Evolutionary conservation across 129 eudicot species (phyloP).

Genomic region (Mikania micrantha): DNA sequence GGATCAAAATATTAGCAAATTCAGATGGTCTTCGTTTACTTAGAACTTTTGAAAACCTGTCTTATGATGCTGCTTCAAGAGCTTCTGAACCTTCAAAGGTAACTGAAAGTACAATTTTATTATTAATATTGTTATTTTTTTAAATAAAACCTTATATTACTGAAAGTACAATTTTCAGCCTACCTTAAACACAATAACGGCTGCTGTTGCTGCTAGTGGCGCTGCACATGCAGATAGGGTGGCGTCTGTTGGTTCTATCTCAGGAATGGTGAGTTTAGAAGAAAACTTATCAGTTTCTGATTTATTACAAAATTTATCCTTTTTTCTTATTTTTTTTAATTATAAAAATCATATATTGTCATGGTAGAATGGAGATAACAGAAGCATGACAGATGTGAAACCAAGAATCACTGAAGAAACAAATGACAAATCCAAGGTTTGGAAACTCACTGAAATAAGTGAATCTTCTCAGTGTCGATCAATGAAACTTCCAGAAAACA

Average conservation of each 20-base stretch:
- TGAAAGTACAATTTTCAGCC: slow-evolving; percentile 40
- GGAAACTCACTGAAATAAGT: slow-evolving; percentile 34
- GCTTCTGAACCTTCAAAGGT: slow-evolving; percentile 57
- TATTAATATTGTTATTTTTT: background rate
- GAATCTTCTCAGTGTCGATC: slow-evolving; percentile 56
- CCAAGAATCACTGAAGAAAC: slow-evolving; percentile 25
- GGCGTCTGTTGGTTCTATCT: slow-evolving; percentile 44
- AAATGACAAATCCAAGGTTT: slow-evolving; percentile 25
- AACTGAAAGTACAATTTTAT: background rate
- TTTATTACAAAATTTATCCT: too few species aligned
- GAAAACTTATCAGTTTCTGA: background rate
- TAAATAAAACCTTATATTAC: background rate
- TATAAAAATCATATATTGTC: background rate
- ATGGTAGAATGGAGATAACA: slow-evolving; percentile 30
- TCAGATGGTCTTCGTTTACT: slow-evolving; percentile 37
- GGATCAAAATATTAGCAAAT: slow-evolving; percentile 51
- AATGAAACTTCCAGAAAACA: slow-evolving; percentile 38
- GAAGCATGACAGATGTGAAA: slow-evolving; percentile 30
- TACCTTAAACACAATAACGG: slow-evolving; percentile 47
- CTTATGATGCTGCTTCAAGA: slow-evolving; percentile 29
- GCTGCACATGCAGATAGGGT: slow-evolving; percentile 69
- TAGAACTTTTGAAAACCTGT: slow-evolving; percentile 27
- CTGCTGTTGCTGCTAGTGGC: slow-evolving; percentile 49
- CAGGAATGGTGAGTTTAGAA: slow-evolving; percentile 55
- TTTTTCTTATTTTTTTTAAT: background rate